phyloP scores from a whole-genome alignment of 805 yeast genomes.

The Soucietia sequanensis region DNA sequence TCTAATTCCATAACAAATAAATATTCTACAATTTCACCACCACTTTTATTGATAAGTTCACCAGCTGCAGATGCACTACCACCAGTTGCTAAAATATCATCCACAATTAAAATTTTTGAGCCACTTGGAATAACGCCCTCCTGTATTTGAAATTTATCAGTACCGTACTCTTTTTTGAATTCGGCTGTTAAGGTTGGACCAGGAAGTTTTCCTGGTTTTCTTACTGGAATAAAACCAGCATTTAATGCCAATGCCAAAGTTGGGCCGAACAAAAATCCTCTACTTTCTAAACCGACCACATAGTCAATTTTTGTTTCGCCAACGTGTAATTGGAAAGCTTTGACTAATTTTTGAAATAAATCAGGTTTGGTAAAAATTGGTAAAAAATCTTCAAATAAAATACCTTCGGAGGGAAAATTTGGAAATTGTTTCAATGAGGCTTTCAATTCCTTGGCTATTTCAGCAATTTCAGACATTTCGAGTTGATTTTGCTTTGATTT shows the following conservation, averaged over 20 bases:
- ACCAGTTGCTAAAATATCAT: constrained; percentile 97
- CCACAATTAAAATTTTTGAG: constrained; percentile 82
- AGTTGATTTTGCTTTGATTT: background rate
- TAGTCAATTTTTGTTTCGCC: constrained; percentile 73
- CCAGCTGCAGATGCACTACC: constrained; percentile 97
- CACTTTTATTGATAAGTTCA: constrained; percentile 63
- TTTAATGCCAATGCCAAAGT: constrained; percentile 84
- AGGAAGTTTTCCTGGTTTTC: constrained; percentile 95
- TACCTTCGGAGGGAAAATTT: constrained; percentile 91
- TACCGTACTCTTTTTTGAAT: constrained; percentile 90
- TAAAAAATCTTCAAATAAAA: constrained; percentile 91
- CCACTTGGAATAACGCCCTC: constrained; percentile 75
- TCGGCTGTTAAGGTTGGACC: constrained; percentile 73
- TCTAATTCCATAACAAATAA: constrained; percentile 91
- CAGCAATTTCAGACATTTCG: constrained; percentile 19
- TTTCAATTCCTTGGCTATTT: constrained; percentile 37
- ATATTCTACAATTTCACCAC: constrained; percentile 76
- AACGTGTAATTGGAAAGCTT: constrained; percentile 76
- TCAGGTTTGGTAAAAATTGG: constrained; percentile 88
- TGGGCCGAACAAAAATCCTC: constrained; percentile 98
- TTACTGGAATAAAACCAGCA: constrained; percentile 91
- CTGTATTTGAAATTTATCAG: constrained; percentile 88
- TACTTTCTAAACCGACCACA: constrained; percentile 90
- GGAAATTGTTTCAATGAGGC: constrained; percentile 65
- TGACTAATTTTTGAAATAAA: constrained; percentile 75